phyloP scores from a whole-genome alignment of 176 grass and related monocot species.

The Carex parvula region DNA sequence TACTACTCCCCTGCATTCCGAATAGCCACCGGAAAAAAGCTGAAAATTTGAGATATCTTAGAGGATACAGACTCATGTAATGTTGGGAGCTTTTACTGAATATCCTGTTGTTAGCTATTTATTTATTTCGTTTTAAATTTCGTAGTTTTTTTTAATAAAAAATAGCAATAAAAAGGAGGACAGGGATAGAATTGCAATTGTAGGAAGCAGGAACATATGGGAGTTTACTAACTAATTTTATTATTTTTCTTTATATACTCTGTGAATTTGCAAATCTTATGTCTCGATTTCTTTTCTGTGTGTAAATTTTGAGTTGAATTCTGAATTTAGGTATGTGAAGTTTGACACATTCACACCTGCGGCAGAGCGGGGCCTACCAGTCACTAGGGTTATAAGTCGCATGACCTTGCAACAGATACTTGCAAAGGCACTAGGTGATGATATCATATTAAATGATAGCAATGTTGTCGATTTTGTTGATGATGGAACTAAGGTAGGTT shows the following conservation, averaged over 20 bases:
- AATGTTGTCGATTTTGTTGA: conserved; percentile 80
- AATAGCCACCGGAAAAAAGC: too few relatives aligned
- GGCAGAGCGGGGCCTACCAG: conserved; percentile 74
- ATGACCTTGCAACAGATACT: conserved; percentile 95
- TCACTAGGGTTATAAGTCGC: conserved; percentile 96
- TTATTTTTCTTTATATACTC: background rate
- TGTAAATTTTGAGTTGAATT: background rate
- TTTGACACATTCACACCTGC: conserved; percentile 98
- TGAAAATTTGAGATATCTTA: too few relatives aligned
- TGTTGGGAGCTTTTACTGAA: background rate
- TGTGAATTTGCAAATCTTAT: background rate
- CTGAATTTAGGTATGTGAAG: conserved; percentile 76
- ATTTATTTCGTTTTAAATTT: background rate
- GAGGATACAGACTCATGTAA: too few relatives aligned
- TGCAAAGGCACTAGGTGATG: conserved; percentile 58
- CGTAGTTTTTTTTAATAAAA: background rate
- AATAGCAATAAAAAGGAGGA: background rate
- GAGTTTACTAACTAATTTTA: background rate
- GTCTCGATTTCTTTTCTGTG: background rate
- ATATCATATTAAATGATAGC: conserved; percentile 73
- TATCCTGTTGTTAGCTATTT: background rate
- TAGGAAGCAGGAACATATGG: background rate
- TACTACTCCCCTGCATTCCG: too few relatives aligned
- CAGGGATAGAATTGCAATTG: background rate
- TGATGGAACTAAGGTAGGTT: conserved; percentile 74